phyloP scores from a whole-genome alignment of 1,284 basidiomycete genomes.

The Schizophyllum commune region DNA sequence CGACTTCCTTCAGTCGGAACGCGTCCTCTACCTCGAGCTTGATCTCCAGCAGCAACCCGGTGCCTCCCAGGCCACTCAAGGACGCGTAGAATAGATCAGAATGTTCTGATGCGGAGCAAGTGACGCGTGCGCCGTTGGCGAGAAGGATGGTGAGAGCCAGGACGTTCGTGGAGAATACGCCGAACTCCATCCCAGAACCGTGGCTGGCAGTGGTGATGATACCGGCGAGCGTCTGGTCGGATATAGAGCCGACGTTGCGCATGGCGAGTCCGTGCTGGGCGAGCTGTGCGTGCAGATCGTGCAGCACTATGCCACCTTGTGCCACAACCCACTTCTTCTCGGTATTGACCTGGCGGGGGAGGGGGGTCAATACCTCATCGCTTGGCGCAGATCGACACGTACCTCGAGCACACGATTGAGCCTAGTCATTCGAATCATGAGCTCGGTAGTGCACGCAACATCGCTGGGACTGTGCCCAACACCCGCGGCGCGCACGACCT shows the following conservation, averaged over 20 bases:
- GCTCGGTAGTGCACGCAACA: constrained; percentile 81
- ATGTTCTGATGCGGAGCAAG: constrained; percentile 59
- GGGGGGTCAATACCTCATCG: constrained; percentile 1
- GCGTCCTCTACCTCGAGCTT: constrained; percentile 76
- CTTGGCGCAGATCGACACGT: constrained; percentile 20
- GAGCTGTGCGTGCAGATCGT: constrained; percentile 63
- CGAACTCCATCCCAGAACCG: constrained; percentile 79
- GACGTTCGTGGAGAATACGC: constrained; percentile 81
- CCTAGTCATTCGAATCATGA: constrained; percentile 74
- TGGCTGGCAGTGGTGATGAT: constrained; percentile 94
- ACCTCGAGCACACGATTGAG: constrained; percentile 71
- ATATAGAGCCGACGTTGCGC: constrained; percentile 93
- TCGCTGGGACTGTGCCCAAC: constrained; percentile 94
- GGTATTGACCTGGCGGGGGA: constrained; percentile 52
- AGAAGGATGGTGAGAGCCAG: constrained; percentile 68
- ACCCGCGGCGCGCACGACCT: constrained; percentile 76
- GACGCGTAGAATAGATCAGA: constrained; percentile 84
- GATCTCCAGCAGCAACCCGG: constrained; percentile 82
- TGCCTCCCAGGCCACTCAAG: constrained; percentile 91
- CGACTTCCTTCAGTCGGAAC: constrained; percentile 78
- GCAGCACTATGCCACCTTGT: constrained; percentile 76
- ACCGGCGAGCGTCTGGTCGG: constrained; percentile 94
- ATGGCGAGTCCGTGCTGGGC: constrained; percentile 73
- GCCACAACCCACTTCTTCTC: constrained; percentile 66
- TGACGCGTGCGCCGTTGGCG: constrained; percentile 61